Conservation (phyloP, 2,329 filamentous ascomycete species). For the Penicillium polonicum region DNA sequence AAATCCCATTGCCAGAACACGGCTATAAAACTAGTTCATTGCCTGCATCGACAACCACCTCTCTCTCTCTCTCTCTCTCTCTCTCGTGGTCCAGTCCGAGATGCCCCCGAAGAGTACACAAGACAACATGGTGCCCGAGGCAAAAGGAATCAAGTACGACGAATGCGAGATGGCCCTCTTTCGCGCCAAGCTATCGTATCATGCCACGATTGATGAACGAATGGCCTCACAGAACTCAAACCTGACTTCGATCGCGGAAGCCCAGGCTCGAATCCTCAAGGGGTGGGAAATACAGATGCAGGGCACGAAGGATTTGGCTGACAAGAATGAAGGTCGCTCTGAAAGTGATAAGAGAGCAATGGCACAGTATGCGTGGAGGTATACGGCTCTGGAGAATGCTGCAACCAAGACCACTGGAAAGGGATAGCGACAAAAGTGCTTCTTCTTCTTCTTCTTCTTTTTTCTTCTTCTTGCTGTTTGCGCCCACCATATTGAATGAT, state of each 20-base stretch:
- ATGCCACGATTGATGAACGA: constrained; percentile 36
- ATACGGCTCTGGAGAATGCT: constrained; percentile 33
- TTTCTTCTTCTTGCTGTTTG: background rate
- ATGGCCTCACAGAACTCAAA: constrained; percentile 35
- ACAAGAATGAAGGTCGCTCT: constrained; percentile 32
- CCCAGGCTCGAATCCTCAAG: constrained; percentile 36
- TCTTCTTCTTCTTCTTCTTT: background rate
- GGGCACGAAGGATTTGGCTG: constrained; percentile 33
- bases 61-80: background rate
- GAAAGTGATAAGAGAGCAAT: constrained; percentile 34
- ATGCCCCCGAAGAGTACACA: constrained; percentile 29
- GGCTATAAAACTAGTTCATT: background rate
- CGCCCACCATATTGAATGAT: constrained; percentile 6
- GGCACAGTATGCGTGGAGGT: constrained; percentile 38
- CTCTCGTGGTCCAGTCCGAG: background rate
- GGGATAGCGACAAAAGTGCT: constrained; percentile 8
- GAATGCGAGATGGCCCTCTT: constrained; percentile 41
- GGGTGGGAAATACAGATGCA: constrained; percentile 39
- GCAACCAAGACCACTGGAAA: constrained; percentile 28
- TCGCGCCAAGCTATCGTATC: constrained; percentile 37
- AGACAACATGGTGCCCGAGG: constrained; percentile 32
- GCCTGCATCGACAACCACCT: background rate
- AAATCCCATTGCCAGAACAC: background rate
- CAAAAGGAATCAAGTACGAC: constrained; percentile 36
- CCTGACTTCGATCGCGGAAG: constrained; percentile 34